phyloP scores from a whole-genome alignment of 1,139 yeast species.

The Dujonia santamariae region DNA sequence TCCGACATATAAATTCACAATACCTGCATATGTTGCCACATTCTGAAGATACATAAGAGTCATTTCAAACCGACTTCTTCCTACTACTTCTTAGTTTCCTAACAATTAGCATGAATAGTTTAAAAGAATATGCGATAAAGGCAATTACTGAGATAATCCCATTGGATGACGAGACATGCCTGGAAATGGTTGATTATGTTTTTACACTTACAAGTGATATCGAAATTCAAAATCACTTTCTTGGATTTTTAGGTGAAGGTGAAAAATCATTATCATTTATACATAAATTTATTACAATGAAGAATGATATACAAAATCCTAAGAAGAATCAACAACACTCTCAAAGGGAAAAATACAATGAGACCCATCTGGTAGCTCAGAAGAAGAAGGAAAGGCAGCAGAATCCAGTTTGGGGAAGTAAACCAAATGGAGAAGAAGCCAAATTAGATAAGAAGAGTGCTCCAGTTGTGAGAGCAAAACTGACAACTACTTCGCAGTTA shows the following conservation, averaged over 20 bases:
- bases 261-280: slow-evolving; percentile 42
- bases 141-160: slow-evolving; percentile 45
- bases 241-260: slow-evolving; percentile 53
- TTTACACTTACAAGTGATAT: slow-evolving; percentile 37
- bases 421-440: not conserved
- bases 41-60: too few species aligned
- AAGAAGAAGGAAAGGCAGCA: not conserved
- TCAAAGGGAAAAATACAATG: slow-evolving; percentile 3
- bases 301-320: slow-evolving; percentile 10
- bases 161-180: slow-evolving; percentile 27
- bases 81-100: not conserved
- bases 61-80: too few species aligned
- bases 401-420: not conserved
- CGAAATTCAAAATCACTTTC: slow-evolving; percentile 46
- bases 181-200: slow-evolving; percentile 48
- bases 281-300: slow-evolving; percentile 23
- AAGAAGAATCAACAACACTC: not conserved
- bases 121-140: slow-evolving; percentile 28
- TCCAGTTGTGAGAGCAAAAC: slow-evolving; percentile 8
- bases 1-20: not conserved
- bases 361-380: not conserved
- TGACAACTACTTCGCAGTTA: slow-evolving; percentile 38
- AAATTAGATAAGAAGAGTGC: not conserved
- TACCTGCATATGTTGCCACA: slow-evolving; percentile 1
- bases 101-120: slow-evolving; percentile 11